phyloP scores from a whole-genome alignment of 2,329 filamentous ascomycete species.

The Phialocephala subalpina region DNA sequence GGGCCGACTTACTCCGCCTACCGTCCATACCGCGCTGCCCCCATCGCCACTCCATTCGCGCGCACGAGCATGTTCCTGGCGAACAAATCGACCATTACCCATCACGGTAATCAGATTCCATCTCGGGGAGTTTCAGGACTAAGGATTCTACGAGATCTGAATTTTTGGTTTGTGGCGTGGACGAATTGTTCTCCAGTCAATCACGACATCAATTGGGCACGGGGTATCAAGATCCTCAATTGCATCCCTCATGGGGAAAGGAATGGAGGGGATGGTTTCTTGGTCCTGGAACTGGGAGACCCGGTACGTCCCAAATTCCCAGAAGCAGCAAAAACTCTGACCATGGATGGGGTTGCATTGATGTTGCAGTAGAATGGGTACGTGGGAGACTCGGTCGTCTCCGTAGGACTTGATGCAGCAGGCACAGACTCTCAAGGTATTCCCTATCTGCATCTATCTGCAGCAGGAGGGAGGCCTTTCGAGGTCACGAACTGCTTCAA shows the following conservation, averaged over 20 bases:
- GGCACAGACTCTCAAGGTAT: neutral
- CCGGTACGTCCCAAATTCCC: too few species aligned
- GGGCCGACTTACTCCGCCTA: slow-evolving; percentile 5
- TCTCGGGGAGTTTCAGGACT: neutral
- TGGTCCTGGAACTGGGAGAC: too few species aligned
- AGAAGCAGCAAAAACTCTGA: neutral
- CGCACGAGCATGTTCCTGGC: neutral
- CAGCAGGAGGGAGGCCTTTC: neutral
- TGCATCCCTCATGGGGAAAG: neutral
- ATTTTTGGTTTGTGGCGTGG: neutral
- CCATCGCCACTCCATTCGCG: neutral
- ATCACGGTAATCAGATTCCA: slow-evolving; percentile 4
- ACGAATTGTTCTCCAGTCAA: neutral
- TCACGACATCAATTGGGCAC: too few species aligned
- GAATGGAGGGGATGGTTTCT: neutral
- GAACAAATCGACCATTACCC: neutral
- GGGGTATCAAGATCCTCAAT: neutral
- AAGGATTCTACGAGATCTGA: slow-evolving; percentile 1
- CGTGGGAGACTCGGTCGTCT: neutral
- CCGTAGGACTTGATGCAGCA: neutral
- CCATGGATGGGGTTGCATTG: neutral
- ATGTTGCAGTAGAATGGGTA: neutral
- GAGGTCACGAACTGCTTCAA: neutral
- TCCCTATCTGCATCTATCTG: neutral
- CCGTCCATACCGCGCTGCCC: slow-evolving; percentile 3